Evolutionary conservation across 2,329 filamentous ascomycete species (phyloP).

Genomic region (Colletotrichum navitas): DNA sequence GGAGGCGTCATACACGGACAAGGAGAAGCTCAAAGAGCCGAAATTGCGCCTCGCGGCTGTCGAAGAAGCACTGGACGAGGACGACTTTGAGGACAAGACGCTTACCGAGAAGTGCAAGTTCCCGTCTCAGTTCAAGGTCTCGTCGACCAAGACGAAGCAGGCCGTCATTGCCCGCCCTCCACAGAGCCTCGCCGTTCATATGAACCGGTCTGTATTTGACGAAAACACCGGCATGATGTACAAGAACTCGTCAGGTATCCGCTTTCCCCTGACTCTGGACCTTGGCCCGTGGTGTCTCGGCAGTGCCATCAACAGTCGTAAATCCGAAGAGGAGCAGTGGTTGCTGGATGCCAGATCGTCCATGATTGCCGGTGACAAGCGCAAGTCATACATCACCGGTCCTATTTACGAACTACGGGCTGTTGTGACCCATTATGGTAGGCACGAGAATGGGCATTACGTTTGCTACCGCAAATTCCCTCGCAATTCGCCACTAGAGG

Average conservation of each 20-base stretch:
- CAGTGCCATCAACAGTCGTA: slow-evolving; percentile 55
- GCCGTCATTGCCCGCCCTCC: slow-evolving; percentile 87
- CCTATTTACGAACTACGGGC: slow-evolving; percentile 83
- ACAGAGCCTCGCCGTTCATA: slow-evolving; percentile 83
- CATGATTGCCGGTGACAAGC: slow-evolving; percentile 74
- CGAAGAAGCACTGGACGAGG: slow-evolving; percentile 78
- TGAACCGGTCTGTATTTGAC: slow-evolving; percentile 93
- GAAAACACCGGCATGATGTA: slow-evolving; percentile 81
- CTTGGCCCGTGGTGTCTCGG: slow-evolving; percentile 89
- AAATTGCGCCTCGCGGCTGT: slow-evolving; percentile 73
- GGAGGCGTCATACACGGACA: slow-evolving; percentile 52
- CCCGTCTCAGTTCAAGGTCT: slow-evolving; percentile 74
- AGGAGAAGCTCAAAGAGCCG: slow-evolving; percentile 65
- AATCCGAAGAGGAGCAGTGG: slow-evolving; percentile 72
- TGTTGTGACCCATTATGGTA: slow-evolving; percentile 88
- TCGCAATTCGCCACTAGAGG: slow-evolving; percentile 43
- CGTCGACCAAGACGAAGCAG: slow-evolving; percentile 89
- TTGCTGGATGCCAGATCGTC: slow-evolving; percentile 75
- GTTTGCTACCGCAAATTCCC: slow-evolving; percentile 87
- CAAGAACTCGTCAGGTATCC: slow-evolving; percentile 86
- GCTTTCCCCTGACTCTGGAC: slow-evolving; percentile 81
- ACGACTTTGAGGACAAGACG: slow-evolving; percentile 81
- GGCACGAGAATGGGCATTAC: slow-evolving; percentile 96
- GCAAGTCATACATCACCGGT: slow-evolving; percentile 65
- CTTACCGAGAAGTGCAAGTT: slow-evolving; percentile 75